Conservation (phyloP, 1,284 basidiomycete species). For the Singerocomus inundabilis region DNA sequence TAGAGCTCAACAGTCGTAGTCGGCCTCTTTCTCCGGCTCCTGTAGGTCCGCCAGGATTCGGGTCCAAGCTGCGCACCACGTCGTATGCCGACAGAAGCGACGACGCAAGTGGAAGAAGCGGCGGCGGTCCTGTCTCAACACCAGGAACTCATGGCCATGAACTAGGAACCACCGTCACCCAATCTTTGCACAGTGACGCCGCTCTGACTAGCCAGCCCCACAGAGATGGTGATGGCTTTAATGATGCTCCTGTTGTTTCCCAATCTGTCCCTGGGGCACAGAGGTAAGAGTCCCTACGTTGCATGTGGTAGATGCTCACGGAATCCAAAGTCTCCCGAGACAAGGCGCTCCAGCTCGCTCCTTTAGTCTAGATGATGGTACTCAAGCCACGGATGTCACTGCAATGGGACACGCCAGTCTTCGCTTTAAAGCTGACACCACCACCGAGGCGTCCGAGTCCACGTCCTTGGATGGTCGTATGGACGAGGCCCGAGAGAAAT, state of each 20-base stretch:
- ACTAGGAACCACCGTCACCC: neutral
- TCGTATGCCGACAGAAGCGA: neutral
- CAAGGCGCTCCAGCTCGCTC: neutral
- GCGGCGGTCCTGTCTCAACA: neutral
- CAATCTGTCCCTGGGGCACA: neutral
- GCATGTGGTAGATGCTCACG: conserved; percentile 1
- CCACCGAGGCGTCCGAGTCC: neutral
- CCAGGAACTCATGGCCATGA: neutral
- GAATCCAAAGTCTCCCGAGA: neutral
- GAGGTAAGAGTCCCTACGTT: conserved; percentile 1
- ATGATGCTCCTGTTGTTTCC: neutral
- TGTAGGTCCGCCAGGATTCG: neutral
- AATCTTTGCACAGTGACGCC: neutral
- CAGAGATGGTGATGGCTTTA: neutral
- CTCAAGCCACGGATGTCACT: neutral
- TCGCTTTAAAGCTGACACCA: neutral
- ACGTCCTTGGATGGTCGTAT: neutral
- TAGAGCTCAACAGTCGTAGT: neutral
- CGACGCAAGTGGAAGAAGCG: neutral
- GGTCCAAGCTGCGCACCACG: neutral
- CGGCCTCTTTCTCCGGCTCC: neutral
- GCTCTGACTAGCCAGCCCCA: neutral
- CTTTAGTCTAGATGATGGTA: neutral
- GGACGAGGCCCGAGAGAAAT: neutral
- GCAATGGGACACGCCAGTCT: neutral